Conservation (phyloP, 495 filamentous ascomycete genomes). For the Choiromyces venosus region DNA sequence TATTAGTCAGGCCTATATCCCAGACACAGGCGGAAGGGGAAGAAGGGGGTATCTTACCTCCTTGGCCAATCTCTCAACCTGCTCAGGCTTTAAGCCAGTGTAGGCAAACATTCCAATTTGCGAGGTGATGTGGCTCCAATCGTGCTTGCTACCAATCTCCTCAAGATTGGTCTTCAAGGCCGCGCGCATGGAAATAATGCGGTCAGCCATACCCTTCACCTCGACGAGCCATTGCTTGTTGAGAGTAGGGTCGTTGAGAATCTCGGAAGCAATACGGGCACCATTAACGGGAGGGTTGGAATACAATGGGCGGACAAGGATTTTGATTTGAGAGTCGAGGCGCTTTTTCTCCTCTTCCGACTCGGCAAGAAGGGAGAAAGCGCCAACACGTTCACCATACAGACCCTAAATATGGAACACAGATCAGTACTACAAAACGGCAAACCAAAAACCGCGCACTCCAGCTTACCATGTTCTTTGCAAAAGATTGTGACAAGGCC, state of each 20-base stretch:
- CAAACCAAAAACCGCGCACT: neutral
- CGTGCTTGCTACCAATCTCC: constrained; percentile 86
- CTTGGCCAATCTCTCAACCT: constrained; percentile 88
- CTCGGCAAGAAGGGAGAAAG: constrained; percentile 85
- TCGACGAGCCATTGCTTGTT: constrained; percentile 93
- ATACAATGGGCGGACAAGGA: constrained; percentile 93
- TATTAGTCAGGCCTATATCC: neutral
- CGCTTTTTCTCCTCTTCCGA: constrained; percentile 88
- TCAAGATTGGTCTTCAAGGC: constrained; percentile 89
- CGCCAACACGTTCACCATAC: constrained; percentile 96
- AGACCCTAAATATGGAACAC: constrained; percentile 59
- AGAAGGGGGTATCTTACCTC: constrained; percentile 59
- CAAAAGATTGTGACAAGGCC: constrained; percentile 87
- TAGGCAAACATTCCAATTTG: constrained; percentile 99
- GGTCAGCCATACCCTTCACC: constrained; percentile 98
- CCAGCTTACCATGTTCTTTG: constrained; percentile 88
- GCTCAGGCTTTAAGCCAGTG: constrained; percentile 84
- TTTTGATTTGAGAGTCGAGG: constrained; percentile 96
- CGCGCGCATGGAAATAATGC: constrained; percentile 96
- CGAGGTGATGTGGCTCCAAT: constrained; percentile 97
- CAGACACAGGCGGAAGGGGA: neutral
- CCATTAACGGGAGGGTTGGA: constrained; percentile 97
- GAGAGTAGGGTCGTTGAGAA: constrained; percentile 78
- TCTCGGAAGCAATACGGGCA: constrained; percentile 85
- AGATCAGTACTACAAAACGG: neutral